These are phyloP conservation scores for Acacia pycnantha DNA, from an alignment of 331 rosid species.

Conservation along the genomic window DNA sequence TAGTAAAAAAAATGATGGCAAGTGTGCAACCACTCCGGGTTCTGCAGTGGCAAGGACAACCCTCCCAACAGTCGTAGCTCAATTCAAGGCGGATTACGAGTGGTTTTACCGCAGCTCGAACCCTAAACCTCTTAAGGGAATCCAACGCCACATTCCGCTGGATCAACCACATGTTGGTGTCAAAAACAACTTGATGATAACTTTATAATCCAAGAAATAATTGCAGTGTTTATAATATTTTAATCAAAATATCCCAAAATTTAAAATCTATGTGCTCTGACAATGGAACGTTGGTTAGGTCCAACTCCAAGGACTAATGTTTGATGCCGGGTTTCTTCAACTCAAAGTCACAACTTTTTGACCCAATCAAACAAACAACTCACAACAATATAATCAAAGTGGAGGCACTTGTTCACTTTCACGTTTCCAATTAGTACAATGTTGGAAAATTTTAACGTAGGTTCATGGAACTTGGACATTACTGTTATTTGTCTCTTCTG, in stretches of 20 bases:
- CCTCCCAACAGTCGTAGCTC: too few relatives aligned
- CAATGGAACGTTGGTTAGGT: constrained; percentile 41
- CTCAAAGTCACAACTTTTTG: constrained; percentile 6
- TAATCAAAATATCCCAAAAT: neutral
- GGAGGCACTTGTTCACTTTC: constrained; percentile 46
- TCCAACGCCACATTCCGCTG: too few relatives aligned
- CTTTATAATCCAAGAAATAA: neutral
- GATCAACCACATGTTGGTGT: too few relatives aligned
- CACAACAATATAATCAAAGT: neutral
- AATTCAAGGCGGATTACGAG: too few relatives aligned
- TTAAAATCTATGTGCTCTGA: neutral
- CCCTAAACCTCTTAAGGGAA: too few relatives aligned
- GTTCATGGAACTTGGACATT: constrained; percentile 8
- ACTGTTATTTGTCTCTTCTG: neutral
- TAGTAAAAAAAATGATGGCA: too few relatives aligned
- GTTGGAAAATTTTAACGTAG: neutral
- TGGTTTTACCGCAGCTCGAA: too few relatives aligned
- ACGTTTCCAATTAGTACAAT: constrained; percentile 33
- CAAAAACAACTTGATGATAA: neutral
- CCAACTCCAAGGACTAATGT: constrained; percentile 41
- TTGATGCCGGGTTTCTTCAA: constrained; percentile 28
- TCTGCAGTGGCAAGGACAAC: too few relatives aligned
- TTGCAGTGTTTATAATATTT: neutral
- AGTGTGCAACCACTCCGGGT: too few relatives aligned
- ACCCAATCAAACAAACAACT: neutral